Evolutionary conservation across 2,329 filamentous ascomycete genomes (phyloP).

Genomic region (Sporothrix pseudoabietina): DNA sequence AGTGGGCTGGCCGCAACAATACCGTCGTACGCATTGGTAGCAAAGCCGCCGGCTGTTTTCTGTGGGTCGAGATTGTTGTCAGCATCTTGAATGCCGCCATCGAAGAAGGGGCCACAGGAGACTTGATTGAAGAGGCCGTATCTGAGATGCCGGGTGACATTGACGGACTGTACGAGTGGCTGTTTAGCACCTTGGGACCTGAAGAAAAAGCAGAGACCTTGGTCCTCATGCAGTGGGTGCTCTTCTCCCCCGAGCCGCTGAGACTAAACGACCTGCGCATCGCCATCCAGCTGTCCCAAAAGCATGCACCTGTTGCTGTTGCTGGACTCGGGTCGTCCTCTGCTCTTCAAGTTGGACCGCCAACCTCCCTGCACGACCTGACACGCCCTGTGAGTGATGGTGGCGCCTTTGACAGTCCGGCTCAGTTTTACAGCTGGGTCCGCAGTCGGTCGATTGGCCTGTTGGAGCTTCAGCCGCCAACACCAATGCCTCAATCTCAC

Average conservation of each 20-base stretch:
- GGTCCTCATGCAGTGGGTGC: conserved; percentile 43
- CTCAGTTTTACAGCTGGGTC: conserved; percentile 41
- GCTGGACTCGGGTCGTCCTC: conserved; percentile 21
- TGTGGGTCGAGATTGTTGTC: conserved; percentile 45
- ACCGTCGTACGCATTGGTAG: conserved; percentile 39
- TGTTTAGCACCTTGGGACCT: conserved; percentile 40
- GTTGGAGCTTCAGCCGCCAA: conserved; percentile 39
- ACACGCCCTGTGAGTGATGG: background rate
- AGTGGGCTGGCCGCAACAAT: conserved; percentile 40
- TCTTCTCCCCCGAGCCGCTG: conserved; percentile 41
- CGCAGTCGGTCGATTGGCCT: conserved; percentile 42
- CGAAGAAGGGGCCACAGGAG: conserved; percentile 41
- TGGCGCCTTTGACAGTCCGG: conserved; percentile 39
- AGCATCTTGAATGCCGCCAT: conserved; percentile 44
- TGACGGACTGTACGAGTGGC: conserved; percentile 43
- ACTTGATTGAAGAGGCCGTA: conserved; percentile 42
- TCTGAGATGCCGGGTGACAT: conserved; percentile 41
- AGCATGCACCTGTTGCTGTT: background rate
- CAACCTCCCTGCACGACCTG: conserved; percentile 38
- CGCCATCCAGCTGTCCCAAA: conserved; percentile 40
- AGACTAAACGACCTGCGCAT: conserved; percentile 41
- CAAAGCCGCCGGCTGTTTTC: conserved; percentile 41
- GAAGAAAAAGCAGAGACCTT: conserved; percentile 40
- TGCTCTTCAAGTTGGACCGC: conserved; percentile 37
- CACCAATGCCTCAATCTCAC: conserved; percentile 17